Evolutionary conservation across 345 rosid genomes (phyloP), one percentile per base, ranked within the genome.

Genomic region (Acer campestre): DNA sequence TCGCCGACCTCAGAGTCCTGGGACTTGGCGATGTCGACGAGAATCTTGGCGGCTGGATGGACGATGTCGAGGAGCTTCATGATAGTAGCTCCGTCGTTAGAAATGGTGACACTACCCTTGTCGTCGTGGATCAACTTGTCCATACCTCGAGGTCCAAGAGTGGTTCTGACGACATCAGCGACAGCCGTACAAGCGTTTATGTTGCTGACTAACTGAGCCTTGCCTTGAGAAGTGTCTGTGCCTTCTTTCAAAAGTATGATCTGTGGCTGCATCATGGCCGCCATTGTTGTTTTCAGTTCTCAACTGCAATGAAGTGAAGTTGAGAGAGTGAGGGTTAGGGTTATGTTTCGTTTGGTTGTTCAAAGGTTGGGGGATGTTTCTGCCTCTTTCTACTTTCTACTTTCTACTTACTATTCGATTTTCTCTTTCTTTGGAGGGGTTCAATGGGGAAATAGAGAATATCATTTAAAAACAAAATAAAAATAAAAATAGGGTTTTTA

Each of bases 1-100:
- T 97, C 99, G 61, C 99, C 99, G 48, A 94, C 99, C 96, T 97
- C 98, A 2, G 99, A 93, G 75, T 97, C 99, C 86, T 94, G 99
- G 6, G 99, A 97, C 85, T 93, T 94, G 82, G 99, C 99, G 78
- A 97, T 97, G 82, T 97, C 99, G 2, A 93, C 98, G 80, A 97
- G 98, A 89, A 97, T 97, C 94, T 97, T 97, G 51, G 98, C 97
- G 2, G 99, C 97, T 3, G 99, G 99, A 70, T 97, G 99, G 13
- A 94, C 87, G 61, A 97, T 89, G 62, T 97, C 97, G 22, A 97
- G 99, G 6, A 97, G 91, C 90, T 97, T 97, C 98, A 94, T 94
- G 66, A 97, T 97, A 35, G 99, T 94, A 46, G 99, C 99, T 4
- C 98, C 99, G 70, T 97, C 99, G 82, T 97, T 94, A 9, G 99